Conservation (phyloP, 495 filamentous ascomycete species). For the Xylaria venustula region DNA sequence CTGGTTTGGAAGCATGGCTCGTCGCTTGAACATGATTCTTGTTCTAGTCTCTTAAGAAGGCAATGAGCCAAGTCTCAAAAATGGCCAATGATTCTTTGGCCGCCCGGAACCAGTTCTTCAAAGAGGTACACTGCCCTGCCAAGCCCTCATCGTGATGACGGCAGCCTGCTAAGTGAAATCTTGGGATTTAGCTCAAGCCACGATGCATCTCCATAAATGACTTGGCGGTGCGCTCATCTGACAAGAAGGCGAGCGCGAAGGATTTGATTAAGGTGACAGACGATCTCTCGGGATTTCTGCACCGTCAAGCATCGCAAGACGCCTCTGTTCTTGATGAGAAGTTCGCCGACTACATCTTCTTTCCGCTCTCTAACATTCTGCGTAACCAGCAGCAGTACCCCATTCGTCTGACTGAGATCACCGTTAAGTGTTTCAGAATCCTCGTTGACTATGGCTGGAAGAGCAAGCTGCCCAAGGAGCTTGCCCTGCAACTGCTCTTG, state of each 20-base stretch:
- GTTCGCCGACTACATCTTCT: constrained; percentile 92
- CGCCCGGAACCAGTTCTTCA: constrained; percentile 42
- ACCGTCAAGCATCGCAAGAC: constrained; percentile 47
- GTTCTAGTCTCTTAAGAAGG: neutral
- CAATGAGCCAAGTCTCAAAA: constrained; percentile 12
- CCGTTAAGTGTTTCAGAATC: constrained; percentile 68
- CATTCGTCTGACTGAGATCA: constrained; percentile 68
- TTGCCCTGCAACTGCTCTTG: constrained; percentile 82
- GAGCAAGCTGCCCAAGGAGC: constrained; percentile 57
- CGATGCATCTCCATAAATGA: constrained; percentile 78
- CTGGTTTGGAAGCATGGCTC: neutral
- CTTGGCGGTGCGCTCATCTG: constrained; percentile 59
- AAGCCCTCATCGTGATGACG: neutral
- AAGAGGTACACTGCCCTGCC: constrained; percentile 29
- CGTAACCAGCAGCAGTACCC: constrained; percentile 70
- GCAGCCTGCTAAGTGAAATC: constrained; percentile 12
- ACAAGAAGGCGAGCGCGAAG: constrained; percentile 49
- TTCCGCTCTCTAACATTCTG: constrained; percentile 86
- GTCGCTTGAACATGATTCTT: neutral
- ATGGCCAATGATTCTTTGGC: constrained; percentile 23
- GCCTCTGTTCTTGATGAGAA: constrained; percentile 67
- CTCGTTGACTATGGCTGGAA: constrained; percentile 80
- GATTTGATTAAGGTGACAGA: constrained; percentile 57
- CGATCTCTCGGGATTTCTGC: constrained; percentile 52
- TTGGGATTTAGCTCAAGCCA: constrained; percentile 62